phyloP scores from a whole-genome alignment of 768 basidiomycete genomes.

The Daedalea quercina region DNA sequence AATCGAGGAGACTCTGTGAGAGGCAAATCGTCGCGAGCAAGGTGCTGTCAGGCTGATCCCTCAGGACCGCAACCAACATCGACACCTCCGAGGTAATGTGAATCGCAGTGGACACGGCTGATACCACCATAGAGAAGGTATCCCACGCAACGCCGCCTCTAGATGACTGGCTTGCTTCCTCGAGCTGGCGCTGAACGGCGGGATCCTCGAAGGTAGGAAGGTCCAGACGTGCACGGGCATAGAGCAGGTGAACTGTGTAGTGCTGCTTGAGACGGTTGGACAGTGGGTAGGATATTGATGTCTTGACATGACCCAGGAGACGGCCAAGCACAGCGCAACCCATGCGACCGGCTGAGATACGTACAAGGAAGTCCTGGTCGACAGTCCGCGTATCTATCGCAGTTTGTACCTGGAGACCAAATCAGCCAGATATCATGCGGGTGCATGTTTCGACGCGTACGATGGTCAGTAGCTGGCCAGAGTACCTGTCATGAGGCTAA shows the following conservation, averaged over 20 bases:
- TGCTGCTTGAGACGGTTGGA: slow-evolving; percentile 52
- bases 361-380: slow-evolving; percentile 48
- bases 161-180: slow-evolving; percentile 42
- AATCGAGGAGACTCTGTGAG: slow-evolving; percentile 39
- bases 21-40: slow-evolving; percentile 54
- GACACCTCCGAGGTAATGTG: slow-evolving; percentile 53
- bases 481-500: slow-evolving; percentile 40
- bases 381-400: slow-evolving; percentile 62
- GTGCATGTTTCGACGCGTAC: no score
- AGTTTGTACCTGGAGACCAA: slow-evolving; percentile 48
- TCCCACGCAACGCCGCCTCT: slow-evolving; percentile 49
- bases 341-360: slow-evolving; percentile 48
- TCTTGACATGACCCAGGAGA: slow-evolving; percentile 35
- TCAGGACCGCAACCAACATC: slow-evolving; percentile 52
- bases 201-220: slow-evolving; percentile 69
- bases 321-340: slow-evolving; percentile 42
- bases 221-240: slow-evolving; percentile 64
- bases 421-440: no score
- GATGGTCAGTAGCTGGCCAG: slow-evolving; percentile 57
- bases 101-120: slow-evolving; percentile 40
- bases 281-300: slow-evolving; percentile 32
- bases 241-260: slow-evolving; percentile 60
- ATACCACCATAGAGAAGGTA: slow-evolving; percentile 41
- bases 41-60: slow-evolving; percentile 54
- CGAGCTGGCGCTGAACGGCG: slow-evolving; percentile 57